phyloP scores from a whole-genome alignment of 495 filamentous ascomycete genomes.

The Penicillium coffeae region DNA sequence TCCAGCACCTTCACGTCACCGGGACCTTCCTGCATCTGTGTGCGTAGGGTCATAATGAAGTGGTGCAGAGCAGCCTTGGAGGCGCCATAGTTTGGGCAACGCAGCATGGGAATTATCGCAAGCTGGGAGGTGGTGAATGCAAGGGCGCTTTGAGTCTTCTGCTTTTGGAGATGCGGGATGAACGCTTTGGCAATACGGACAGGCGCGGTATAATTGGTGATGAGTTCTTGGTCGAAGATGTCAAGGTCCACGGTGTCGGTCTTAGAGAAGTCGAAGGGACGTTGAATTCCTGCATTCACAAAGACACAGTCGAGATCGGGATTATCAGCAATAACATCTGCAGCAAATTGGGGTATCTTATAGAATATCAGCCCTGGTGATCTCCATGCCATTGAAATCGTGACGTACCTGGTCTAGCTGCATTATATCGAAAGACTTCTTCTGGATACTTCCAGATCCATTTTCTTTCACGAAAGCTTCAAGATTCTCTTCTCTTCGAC shows the following conservation, averaged over 20 bases:
- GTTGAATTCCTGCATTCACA: conserved; percentile 45
- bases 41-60: conserved; percentile 55
- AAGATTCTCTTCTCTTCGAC: conserved; percentile 62
- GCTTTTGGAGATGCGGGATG: conserved; percentile 57
- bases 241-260: conserved; percentile 56
- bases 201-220: conserved; percentile 64
- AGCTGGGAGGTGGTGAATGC: conserved; percentile 44
- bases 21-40: conserved; percentile 50
- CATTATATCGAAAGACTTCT: conserved; percentile 60
- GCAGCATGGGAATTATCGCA: conserved; percentile 40
- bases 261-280: conserved; percentile 57
- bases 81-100: conserved; percentile 43
- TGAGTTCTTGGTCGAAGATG: conserved; percentile 52
- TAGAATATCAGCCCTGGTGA: not conserved
- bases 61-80: conserved; percentile 48
- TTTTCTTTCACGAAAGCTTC: conserved; percentile 58
- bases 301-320: conserved; percentile 48
- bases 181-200: conserved; percentile 60
- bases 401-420: conserved; percentile 52
- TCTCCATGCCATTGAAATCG: not conserved
- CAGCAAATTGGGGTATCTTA: conserved; percentile 25
- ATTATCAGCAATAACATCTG: conserved; percentile 48
- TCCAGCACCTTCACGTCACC: conserved; percentile 57
- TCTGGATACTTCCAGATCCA: conserved; percentile 49
- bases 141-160: conserved; percentile 30